Base-by-base conservation (phyloP, 1,284 basidiomycete genomes). In the Ganoderma resinaceum region DNA sequence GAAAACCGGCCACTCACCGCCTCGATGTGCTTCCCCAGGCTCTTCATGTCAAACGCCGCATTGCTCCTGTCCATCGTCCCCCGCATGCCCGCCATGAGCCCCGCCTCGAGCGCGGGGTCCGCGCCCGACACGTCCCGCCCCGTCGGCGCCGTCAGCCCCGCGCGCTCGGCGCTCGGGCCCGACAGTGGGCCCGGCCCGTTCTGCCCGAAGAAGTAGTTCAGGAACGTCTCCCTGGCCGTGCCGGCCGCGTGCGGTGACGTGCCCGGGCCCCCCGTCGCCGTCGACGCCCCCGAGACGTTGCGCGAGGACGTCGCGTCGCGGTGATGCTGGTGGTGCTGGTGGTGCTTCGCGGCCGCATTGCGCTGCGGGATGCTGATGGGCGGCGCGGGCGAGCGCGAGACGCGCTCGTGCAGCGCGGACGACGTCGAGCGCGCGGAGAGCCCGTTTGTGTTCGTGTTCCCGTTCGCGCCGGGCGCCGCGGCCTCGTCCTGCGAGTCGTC, bases 41-140 rank as follows among this genome's bases (percentile, higher is more conserved):
- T 97, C 87, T 97, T 98, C 98, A 99, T 99, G 80, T 99, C 97
- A 80, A 91, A 99, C 46, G 95, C 96, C 61, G 96, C 94, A 75
- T 88, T 93, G 77, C 86, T 92, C 64, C 90, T 92, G 76, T 96
- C 95, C 62, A 93, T 78, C 2, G 8, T 14, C 37, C 83, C 83
- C 66, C 89, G 80, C 80, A 87, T 91, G 38, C 90, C 86, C 55
- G 88, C 86, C 87, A 92, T 84, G 42, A 92, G 77, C 1, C 91
- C 91, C 14, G 85, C 80, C 31, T 84, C 83, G 61, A 87, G 78
- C 33, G 82, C 68, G 14, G 82, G 77, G 67, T 91, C 89, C 16
- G 80, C 77, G 8, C 83, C 86, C 20, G 86, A 87, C 42, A 90
- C 73, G 71, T 93, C 91, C 62, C 90, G 80, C 20, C 91, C 92